These are phyloP conservation scores for Chaetomium sp. DNA, from an alignment of 2,329 filamentous ascomycete genomes.

Conservation along the genomic window DNA sequence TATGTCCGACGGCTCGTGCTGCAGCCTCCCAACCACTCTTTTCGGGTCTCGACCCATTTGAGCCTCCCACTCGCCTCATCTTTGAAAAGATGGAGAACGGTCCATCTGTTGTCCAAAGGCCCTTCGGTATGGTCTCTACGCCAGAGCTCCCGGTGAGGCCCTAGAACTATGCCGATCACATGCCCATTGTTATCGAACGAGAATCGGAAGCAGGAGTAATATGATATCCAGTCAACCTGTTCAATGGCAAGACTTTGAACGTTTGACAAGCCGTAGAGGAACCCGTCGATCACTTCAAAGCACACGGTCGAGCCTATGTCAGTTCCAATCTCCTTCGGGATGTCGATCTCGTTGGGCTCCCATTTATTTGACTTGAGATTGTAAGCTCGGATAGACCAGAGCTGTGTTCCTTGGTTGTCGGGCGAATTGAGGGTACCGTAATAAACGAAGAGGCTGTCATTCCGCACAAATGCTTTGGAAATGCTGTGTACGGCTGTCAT, in stretches of 20 bases:
- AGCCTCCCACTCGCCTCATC: slow-evolving; percentile 54
- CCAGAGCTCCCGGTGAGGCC: slow-evolving; percentile 48
- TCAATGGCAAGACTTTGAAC: slow-evolving; percentile 55
- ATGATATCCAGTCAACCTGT: slow-evolving; percentile 60
- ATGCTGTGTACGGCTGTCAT: slow-evolving; percentile 37
- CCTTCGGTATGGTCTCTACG: slow-evolving; percentile 63
- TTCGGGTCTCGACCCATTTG: slow-evolving; percentile 60
- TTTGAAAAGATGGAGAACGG: slow-evolving; percentile 53
- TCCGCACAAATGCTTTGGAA: slow-evolving; percentile 60
- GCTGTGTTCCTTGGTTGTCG: slow-evolving; percentile 47
- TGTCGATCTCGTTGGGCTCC: slow-evolving; percentile 40
- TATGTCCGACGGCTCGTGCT: slow-evolving; percentile 58
- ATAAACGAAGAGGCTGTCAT: slow-evolving; percentile 54
- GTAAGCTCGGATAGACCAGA: slow-evolving; percentile 57
- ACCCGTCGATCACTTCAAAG: slow-evolving; percentile 60
- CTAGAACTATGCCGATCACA: slow-evolving; percentile 33
- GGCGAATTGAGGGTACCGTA: slow-evolving; percentile 57
- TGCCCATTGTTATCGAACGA: slow-evolving; percentile 43
- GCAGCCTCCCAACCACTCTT: slow-evolving; percentile 53
- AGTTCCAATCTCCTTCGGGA: slow-evolving; percentile 54
- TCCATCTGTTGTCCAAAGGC: slow-evolving; percentile 69
- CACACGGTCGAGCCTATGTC: slow-evolving; percentile 63
- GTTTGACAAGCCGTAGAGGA: slow-evolving; percentile 66
- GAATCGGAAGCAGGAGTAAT: slow-evolving; percentile 62
- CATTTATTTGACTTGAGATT: slow-evolving; percentile 37